These are phyloP conservation scores for Whalleya microplaca DNA, from an alignment of 2,329 filamentous ascomycete species.

Conservation along the genomic window DNA sequence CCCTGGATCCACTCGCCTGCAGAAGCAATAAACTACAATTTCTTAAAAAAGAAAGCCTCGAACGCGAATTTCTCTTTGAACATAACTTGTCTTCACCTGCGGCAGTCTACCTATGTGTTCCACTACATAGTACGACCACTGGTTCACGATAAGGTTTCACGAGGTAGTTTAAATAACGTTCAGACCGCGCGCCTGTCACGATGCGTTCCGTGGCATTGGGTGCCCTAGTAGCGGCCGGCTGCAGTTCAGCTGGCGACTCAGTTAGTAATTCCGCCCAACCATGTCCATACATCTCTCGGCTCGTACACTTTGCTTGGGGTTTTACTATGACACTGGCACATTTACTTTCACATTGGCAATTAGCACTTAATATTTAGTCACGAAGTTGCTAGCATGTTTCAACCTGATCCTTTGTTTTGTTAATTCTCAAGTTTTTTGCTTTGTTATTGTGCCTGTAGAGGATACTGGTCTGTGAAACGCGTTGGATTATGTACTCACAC, in stretches of 20 bases:
- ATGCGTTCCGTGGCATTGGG: background rate
- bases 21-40: background rate
- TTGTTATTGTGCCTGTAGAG: background rate
- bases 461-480: background rate
- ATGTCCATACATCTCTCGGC: constrained; percentile 11
- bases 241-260: constrained; percentile 1
- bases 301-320: constrained; percentile 5
- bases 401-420: background rate
- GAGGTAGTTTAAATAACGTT: background rate
- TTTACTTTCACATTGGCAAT: too few relatives aligned
- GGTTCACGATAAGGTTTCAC: background rate
- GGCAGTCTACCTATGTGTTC: background rate
- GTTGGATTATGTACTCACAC: constrained; percentile 10
- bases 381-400: too few relatives aligned
- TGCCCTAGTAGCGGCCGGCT: background rate
- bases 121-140: background rate
- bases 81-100: background rate
- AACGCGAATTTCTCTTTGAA: background rate
- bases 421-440: background rate
- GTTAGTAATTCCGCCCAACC: constrained; percentile 8
- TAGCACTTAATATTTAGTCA: too few relatives aligned
- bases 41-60: background rate
- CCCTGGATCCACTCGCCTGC: background rate
- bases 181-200: background rate
- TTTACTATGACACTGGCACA: background rate